Evolutionary conservation across 2,329 filamentous ascomycete genomes (phyloP), one percentile per base, ranked within the genome.

Genomic region (Aspergillus aculeatinus): DNA sequence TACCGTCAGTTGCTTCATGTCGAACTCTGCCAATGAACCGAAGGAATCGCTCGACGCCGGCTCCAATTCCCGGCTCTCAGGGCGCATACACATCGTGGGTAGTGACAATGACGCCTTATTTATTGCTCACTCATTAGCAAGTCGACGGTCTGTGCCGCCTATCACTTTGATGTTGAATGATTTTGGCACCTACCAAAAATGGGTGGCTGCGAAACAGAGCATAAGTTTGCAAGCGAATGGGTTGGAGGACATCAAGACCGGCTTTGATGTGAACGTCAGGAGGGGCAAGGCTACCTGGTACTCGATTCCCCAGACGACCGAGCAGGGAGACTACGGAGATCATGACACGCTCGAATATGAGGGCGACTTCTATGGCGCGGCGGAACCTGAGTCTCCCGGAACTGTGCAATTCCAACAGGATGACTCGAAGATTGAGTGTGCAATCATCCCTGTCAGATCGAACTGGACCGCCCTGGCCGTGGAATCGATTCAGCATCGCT

Each of bases 391-490:
- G 21, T 7, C 39, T 44, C 39, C 2, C 14, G 14, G 39, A 19
- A 44, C 39, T 6, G 12, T n/a, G 39, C 6, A n/a, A 44, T 44
- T 19, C 16, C 14, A 44, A 44, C 58, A 63, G 25, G 74, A 81
- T 55, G 68, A 79, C 19, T 80, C 81, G 23, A 82, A 80, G 21
- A 89, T 97, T 47, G 78, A 83, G 63, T 90, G 91, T 70, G 82
- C 97, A 48, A 86, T 98, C 63, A 79, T 97, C 25, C 83, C 90
- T 2, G 90, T 89, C 31, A 97, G 96, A 75, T 85, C 92, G 0
- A 79, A 85, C 2, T 78, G 85, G 42, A 90, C 90, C 0, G 74
- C 90, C n/a, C 77, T 82, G 1, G 88, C 90, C 47, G 75, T 96
- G 14, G 79, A 84, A 6, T 76, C 84, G 1, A 85, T 96, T 55